Conservation (phyloP, 257 asterid genomes). For the Avicennia marina region DNA sequence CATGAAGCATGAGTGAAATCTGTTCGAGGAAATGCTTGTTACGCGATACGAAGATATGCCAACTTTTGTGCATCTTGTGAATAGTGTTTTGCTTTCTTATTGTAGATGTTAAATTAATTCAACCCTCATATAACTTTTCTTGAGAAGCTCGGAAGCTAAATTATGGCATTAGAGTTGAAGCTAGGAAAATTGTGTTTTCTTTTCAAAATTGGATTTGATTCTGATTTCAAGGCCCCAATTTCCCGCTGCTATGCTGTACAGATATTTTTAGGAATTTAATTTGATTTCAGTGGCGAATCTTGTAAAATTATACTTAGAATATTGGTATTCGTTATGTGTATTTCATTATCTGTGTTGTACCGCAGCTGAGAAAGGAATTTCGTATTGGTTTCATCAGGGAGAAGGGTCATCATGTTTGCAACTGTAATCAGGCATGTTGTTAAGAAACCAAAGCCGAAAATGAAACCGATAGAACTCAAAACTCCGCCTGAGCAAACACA, state of each 20-base stretch:
- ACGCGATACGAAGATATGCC: not conserved
- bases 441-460: conserved; percentile 84
- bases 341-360: not conserved
- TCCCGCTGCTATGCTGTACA: not conserved
- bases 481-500: conserved; percentile 93
- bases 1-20: conserved; percentile 3
- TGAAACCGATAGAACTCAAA: conserved; percentile 83
- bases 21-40: conserved; percentile 33
- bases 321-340: not conserved
- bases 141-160: not conserved
- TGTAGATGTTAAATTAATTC: not conserved
- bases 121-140: not conserved
- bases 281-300: not conserved
- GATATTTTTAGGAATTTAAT: not conserved
- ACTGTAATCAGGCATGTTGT: conserved; percentile 67
- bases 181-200: not conserved
- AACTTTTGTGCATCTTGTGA: not conserved
- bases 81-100: not conserved
- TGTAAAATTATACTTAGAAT: not conserved
- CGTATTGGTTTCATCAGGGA: not conserved
- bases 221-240: conserved; percentile 1
- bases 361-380: conserved; percentile 16
- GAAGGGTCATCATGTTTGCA: conserved; percentile 55
- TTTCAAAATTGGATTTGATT: not conserved
- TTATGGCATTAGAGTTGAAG: not conserved